These are phyloP conservation scores for Paulinella micropora DNA, from an alignment of 78 protist species.

Conservation along the genomic window DNA sequence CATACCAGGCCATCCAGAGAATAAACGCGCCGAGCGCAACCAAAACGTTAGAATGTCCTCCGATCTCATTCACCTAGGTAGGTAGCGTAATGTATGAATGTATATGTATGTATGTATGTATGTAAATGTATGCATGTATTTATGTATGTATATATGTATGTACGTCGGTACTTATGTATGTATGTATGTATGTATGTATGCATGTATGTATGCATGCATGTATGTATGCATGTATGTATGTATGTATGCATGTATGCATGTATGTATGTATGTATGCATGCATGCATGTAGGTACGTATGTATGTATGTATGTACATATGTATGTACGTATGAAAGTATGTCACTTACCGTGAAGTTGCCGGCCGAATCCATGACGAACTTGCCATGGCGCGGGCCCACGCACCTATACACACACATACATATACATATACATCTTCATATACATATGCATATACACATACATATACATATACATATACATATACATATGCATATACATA, in stretches of 20 bases:
- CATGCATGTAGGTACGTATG: neutral
- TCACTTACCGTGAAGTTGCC: neutral
- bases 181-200: neutral
- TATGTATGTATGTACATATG: neutral
- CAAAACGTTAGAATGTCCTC: neutral
- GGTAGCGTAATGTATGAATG: neutral
- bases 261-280: neutral
- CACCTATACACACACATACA: neutral
- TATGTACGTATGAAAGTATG: neutral
- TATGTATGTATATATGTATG: neutral
- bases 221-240: neutral
- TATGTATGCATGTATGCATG: neutral
- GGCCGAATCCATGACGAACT: neutral
- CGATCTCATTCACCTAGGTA: neutral
- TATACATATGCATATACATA: too few relatives aligned
- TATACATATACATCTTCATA: neutral
- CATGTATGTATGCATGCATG: neutral
- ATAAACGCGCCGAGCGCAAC: slow-evolving; percentile 25
- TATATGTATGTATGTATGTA: neutral
- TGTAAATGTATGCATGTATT: neutral
- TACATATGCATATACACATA: neutral
- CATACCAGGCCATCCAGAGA: slow-evolving; percentile 42
- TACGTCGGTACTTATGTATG: neutral
- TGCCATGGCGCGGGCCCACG: neutral
- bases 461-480: neutral